These are phyloP conservation scores for Suillus alpinus DNA, from an alignment of 768 basidiomycete species.

Conservation along the genomic window DNA sequence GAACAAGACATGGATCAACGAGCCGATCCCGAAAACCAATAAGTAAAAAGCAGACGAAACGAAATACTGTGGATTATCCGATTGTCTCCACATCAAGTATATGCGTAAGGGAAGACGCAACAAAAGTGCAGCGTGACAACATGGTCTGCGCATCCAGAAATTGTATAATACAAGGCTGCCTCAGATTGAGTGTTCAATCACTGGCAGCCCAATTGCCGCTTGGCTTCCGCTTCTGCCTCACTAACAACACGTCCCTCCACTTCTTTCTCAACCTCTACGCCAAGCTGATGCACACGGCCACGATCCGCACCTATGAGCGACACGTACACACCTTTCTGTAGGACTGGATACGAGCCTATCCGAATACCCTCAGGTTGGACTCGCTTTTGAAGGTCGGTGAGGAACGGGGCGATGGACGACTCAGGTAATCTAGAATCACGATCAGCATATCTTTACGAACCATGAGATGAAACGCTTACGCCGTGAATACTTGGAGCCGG, in stretches of 20 bases:
- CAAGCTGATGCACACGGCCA: conserved; percentile 51
- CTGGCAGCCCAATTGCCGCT: conserved; percentile 30
- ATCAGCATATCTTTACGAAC: not conserved
- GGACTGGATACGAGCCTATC: conserved; percentile 74
- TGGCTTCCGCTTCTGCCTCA: conserved; percentile 62
- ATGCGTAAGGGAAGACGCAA: not conserved
- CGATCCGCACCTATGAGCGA: conserved; percentile 51
- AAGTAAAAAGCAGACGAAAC: not conserved
- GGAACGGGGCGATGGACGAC: conserved; percentile 83
- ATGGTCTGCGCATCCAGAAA: not conserved
- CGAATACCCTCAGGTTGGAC: conserved; percentile 74
- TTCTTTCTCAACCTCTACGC: conserved; percentile 59
- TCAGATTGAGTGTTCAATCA: not conserved
- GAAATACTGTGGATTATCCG: too few species aligned
- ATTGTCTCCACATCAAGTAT: not conserved
- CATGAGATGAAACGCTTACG: conserved; percentile 38
- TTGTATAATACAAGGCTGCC: not conserved
- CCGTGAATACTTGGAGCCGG: conserved; percentile 81
- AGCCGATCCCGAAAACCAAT: not conserved
- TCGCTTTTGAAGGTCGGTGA: conserved; percentile 73
- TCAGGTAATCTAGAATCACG: conserved; percentile 46
- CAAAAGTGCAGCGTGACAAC: not conserved
- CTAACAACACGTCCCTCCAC: conserved; percentile 56
- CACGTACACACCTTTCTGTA: conserved; percentile 61
- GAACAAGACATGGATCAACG: not conserved